Evolutionary conservation across 805 yeast species (phyloP).

Genomic region (Myxozyma nipponensis): DNA sequence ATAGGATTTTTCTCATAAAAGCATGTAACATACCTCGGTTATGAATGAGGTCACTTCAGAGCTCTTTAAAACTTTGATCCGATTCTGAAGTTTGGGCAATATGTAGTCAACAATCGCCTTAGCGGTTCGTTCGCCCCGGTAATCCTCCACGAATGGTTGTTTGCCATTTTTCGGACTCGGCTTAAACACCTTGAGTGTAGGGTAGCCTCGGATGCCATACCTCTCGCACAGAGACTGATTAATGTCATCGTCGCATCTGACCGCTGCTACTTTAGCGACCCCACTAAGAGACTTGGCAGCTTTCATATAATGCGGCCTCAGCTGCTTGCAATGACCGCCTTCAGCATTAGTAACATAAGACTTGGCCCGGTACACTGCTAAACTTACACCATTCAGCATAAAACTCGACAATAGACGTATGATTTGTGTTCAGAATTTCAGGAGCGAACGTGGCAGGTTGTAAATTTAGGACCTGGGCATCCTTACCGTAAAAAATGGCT

Average conservation of each 20-base stretch:
- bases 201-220: constrained; percentile 70
- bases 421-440: constrained; percentile 64
- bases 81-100: constrained; percentile 32
- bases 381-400: constrained; percentile 79
- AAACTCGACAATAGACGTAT: constrained; percentile 81
- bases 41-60: constrained; percentile 8
- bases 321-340: constrained; percentile 80
- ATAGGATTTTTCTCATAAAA: no score
- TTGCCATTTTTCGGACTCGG: constrained; percentile 52
- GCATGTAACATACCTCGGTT: constrained; percentile 5
- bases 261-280: constrained; percentile 59
- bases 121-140: constrained; percentile 43
- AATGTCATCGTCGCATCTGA: constrained; percentile 71
- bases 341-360: not conserved
- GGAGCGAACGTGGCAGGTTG: constrained; percentile 56
- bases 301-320: constrained; percentile 61
- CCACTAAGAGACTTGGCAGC: constrained; percentile 57
- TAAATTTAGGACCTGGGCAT: constrained; percentile 53
- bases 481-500: constrained; percentile 39
- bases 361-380: no score
- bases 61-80: constrained; percentile 8
- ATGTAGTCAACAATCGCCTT: constrained; percentile 53
- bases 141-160: constrained; percentile 32
- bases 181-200: constrained; percentile 75
- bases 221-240: constrained; percentile 68